phyloP scores from a whole-genome alignment of 225 moss, liverwort and hornwort genomes.

The Physcomitrellopsis africana region DNA sequence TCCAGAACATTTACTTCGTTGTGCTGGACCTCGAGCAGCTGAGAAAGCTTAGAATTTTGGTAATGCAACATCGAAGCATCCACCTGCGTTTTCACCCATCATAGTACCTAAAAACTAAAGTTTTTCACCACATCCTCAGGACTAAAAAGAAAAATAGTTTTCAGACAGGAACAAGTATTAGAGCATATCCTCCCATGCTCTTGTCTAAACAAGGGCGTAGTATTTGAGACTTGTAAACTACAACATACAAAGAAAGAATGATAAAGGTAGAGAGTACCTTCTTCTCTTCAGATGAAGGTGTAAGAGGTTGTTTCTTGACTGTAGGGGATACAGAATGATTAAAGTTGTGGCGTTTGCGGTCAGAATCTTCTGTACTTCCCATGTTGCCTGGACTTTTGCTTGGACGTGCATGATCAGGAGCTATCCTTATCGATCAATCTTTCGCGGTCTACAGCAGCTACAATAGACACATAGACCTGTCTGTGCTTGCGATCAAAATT shows the following conservation, averaged over 20 bases:
- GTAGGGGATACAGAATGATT: slow-evolving; percentile 65
- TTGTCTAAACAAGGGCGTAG: slow-evolving; percentile 10
- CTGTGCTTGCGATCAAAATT: background rate
- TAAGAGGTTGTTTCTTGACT: slow-evolving; percentile 70
- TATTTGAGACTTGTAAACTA: background rate
- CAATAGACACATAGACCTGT: slow-evolving; percentile 15
- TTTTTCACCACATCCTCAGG: slow-evolving; percentile 9
- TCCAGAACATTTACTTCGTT: slow-evolving; percentile 84
- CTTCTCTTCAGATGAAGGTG: slow-evolving; percentile 71
- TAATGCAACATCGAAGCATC: slow-evolving; percentile 91
- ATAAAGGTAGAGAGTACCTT: slow-evolving; percentile 52
- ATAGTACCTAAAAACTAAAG: slow-evolving; percentile 21
- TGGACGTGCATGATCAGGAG: slow-evolving; percentile 67
- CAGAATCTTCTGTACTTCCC: slow-evolving; percentile 82
- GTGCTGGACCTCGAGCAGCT: slow-evolving; percentile 93
- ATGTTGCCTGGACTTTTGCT: slow-evolving; percentile 66
- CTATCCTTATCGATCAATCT: slow-evolving; percentile 44
- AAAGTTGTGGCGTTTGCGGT: slow-evolving; percentile 76
- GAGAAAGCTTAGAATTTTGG: slow-evolving; percentile 93
- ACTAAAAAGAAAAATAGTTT: background rate
- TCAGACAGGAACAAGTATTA: slow-evolving; percentile 1
- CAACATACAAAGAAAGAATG: slow-evolving; percentile 6
- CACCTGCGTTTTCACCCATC: slow-evolving; percentile 57
- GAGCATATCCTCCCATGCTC: slow-evolving; percentile 23
- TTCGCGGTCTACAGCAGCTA: slow-evolving; percentile 60